A percentile compares a stretch with the other conserved stretches of the same genome.
Evolutionary conservation across 108 stramenopile genomes (phyloP).

Genomic region (Epipyxis sp.): DNA sequence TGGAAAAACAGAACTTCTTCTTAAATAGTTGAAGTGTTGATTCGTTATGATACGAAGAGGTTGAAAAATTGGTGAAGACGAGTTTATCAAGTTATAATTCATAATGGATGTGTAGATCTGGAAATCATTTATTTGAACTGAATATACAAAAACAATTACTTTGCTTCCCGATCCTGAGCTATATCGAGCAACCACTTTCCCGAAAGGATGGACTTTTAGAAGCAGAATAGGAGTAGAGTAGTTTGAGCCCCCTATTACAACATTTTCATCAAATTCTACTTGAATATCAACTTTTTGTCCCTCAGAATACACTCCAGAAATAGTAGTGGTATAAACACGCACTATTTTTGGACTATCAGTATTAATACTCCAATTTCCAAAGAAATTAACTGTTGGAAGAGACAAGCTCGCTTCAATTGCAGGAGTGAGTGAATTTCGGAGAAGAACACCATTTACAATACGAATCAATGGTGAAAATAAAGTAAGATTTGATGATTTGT

Average conservation of each 20-base stretch:
- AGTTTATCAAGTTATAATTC: no score
- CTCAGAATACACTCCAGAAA: not conserved
- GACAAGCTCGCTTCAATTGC: not conserved
- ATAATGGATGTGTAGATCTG: no score
- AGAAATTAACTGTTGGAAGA: not conserved
- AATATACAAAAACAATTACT: not conserved
- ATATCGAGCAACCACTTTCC: not conserved
- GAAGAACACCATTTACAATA: not conserved
- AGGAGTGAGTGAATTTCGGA: not conserved
- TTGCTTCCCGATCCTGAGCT: conserved; percentile 23
- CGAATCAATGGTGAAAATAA: not conserved
- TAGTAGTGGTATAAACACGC: not conserved
- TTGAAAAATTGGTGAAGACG: not conserved
- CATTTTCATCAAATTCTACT: conserved; percentile 10
- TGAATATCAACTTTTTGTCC: conserved; percentile 6
- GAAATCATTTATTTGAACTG: not conserved
- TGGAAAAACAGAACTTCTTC: not conserved
- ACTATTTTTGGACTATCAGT: not conserved
- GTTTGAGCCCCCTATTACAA: not conserved
- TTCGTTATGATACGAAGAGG: conserved; percentile 4
- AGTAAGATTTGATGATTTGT: not conserved
- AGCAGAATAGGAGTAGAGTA: no score
- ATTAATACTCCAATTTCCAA: not conserved
- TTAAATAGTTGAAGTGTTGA: not conserved
- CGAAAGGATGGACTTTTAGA: not conserved